A percentile compares a stretch with the other conserved stretches of the same genome.
Evolutionary conservation across 164 flowering plant species (phyloP).

Genomic region (Euptelea pleiosperma): DNA sequence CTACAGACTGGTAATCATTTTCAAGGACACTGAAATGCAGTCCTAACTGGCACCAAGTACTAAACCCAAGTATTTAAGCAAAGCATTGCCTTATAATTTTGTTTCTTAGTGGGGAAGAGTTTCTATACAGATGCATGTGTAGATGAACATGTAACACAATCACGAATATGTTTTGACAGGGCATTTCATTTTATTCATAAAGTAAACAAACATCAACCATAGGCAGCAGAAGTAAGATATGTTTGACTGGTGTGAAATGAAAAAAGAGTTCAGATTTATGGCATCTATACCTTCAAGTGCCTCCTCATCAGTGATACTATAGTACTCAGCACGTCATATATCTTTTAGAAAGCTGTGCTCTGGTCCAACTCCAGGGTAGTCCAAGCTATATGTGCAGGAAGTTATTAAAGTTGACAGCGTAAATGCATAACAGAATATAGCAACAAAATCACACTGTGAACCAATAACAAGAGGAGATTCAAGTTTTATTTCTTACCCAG

Average conservation of each 20-base stretch:
- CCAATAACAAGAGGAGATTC: neutral
- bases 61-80: too few species aligned
- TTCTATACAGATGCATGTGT: too few species aligned
- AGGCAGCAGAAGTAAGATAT: neutral
- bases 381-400: too few species aligned
- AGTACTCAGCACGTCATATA: neutral
- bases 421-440: neutral
- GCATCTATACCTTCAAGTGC: slow-evolving; percentile 7
- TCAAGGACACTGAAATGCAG: too few species aligned
- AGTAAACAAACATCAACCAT: neutral
- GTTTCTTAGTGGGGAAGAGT: too few species aligned
- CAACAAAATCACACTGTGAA: neutral
- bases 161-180: too few species aligned
- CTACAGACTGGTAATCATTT: too few species aligned
- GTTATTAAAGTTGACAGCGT: too few species aligned
- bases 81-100: too few species aligned
- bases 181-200: neutral
- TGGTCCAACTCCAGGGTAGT: slow-evolving; percentile 7
- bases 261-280: neutral
- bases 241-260: neutral
- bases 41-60: too few species aligned
- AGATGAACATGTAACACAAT: too few species aligned
- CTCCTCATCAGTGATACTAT: slow-evolving; percentile 3
- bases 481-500: slow-evolving; percentile 3
- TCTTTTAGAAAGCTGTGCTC: slow-evolving; percentile 8